Conservation (phyloP, 2,329 filamentous ascomycete species). For the Pseudogymnoascus sp. region DNA sequence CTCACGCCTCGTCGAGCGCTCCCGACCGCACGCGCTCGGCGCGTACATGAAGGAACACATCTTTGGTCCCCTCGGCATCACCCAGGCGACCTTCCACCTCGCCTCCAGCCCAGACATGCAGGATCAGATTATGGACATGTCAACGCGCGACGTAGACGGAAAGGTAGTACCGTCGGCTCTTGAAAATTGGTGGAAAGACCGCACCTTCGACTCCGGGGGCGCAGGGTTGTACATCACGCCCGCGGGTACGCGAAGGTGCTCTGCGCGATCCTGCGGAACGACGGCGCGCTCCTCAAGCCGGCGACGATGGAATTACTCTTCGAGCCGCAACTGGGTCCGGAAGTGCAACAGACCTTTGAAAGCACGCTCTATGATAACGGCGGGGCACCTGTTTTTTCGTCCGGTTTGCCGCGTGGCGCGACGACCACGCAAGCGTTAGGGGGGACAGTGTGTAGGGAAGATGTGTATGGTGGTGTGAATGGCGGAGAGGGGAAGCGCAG, state of each 20-base stretch:
- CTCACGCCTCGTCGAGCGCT: not conserved
- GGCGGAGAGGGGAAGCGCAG: constrained; percentile 86
- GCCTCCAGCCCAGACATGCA: constrained; percentile 17
- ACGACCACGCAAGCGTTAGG: constrained; percentile 87
- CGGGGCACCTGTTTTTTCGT: constrained; percentile 73
- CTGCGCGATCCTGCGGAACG: constrained; percentile 40
- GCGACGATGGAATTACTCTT: constrained; percentile 39
- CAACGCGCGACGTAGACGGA: constrained; percentile 13
- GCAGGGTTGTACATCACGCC: constrained; percentile 31
- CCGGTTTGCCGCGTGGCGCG: constrained; percentile 74
- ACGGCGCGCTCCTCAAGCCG: constrained; percentile 39
- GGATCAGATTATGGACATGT: constrained; percentile 13
- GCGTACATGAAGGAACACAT: constrained; percentile 43
- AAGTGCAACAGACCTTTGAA: not conserved
- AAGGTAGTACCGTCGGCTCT: not conserved
- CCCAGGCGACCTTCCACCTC: constrained; percentile 9
- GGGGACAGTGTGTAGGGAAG: constrained; percentile 91
- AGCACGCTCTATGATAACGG: constrained; percentile 60
- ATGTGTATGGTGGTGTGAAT: constrained; percentile 99
- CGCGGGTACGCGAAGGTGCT: constrained; percentile 37
- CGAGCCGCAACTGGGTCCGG: constrained; percentile 33
- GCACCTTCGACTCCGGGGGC: constrained; percentile 25
- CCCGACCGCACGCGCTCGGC: too few species aligned
- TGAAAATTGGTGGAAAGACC: not conserved
- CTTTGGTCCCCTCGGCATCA: constrained; percentile 39